phyloP scores from a whole-genome alignment of 805 yeast species.

The Priceomyces castillae region DNA sequence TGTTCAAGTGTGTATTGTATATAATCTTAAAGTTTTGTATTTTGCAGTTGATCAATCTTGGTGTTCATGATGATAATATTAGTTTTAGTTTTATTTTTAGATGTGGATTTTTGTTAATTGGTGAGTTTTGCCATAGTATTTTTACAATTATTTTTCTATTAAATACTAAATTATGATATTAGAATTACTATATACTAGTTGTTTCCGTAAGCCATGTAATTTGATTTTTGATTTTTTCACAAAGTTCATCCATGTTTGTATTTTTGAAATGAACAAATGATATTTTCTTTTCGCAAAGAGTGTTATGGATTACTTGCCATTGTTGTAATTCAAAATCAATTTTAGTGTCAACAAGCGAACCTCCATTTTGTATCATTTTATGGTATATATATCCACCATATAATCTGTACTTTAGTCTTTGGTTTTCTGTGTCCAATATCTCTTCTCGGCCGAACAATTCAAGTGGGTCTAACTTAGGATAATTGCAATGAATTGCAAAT shows the following conservation, averaged over 20 bases:
- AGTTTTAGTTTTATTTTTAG: no score
- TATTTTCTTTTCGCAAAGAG: conserved; percentile 24
- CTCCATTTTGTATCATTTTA: conserved; percentile 3
- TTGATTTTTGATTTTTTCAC: conserved; percentile 27
- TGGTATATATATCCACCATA: conserved; percentile 24
- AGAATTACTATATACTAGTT: not conserved
- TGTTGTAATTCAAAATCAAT: conserved; percentile 31
- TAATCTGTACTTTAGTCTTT: conserved; percentile 25
- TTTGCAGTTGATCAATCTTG: no score
- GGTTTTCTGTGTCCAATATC: conserved; percentile 23
- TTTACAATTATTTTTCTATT: no score
- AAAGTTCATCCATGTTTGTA: conserved; percentile 19
- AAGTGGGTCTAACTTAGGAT: conserved; percentile 35
- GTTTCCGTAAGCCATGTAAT: conserved; percentile 19
- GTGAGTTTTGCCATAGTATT: no score
- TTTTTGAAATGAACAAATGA: conserved; percentile 24
- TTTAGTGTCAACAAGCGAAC: conserved; percentile 7
- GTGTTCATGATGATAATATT: no score
- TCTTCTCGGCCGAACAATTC: conserved; percentile 21
- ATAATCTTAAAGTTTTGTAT: no score
- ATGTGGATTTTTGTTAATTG: no score
- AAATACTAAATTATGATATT: no score
- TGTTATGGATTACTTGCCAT: conserved; percentile 28
- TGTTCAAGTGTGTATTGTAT: no score
- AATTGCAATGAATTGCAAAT: conserved; percentile 35